A percentile compares a stretch with the other conserved stretches of the same genome.
Evolutionary conservation across 2,329 filamentous ascomycete genomes (phyloP).

Genomic region (Pseudocercospora musae): DNA sequence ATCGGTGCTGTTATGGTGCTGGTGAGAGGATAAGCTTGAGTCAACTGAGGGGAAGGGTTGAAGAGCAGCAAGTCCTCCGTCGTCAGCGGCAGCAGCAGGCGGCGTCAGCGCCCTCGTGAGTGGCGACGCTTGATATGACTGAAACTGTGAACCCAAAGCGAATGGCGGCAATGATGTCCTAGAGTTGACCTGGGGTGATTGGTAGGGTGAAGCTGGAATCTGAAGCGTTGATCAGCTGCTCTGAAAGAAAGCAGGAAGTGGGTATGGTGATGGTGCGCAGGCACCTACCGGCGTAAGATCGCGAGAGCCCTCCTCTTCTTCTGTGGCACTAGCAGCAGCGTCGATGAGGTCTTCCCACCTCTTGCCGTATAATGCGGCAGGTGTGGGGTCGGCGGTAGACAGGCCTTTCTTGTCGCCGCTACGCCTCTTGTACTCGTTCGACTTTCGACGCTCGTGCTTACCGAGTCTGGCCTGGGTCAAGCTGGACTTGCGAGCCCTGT

Average conservation of each 20-base stretch:
- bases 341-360: conserved; percentile 96
- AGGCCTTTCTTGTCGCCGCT: conserved; percentile 76
- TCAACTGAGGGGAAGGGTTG: conserved; percentile 89
- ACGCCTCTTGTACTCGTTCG: conserved; percentile 69
- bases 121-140: conserved; percentile 81
- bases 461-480: conserved; percentile 73
- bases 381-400: conserved; percentile 79
- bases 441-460: conserved; percentile 78
- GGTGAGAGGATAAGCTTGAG: conserved; percentile 44
- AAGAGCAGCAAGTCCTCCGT: conserved; percentile 43
- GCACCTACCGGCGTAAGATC: conserved; percentile 79
- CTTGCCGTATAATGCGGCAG: conserved; percentile 71
- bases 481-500: conserved; percentile 78
- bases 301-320: conserved; percentile 70
- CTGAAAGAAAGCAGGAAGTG: conserved; percentile 2
- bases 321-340: conserved; percentile 86
- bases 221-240: conserved; percentile 23
- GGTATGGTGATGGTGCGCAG: conserved; percentile 13
- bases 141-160: conserved; percentile 50
- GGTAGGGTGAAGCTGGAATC: conserved; percentile 51
- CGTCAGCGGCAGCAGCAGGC: conserved; percentile 51
- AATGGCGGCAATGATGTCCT: conserved; percentile 62
- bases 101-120: conserved; percentile 88
- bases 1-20: conserved; percentile 34
- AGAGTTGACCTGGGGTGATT: conserved; percentile 50